Percentiles rank a stretch among this genome's conserved stretches.
phyloP scores from a whole-genome alignment of 78 protist species.

The Trichosphaerium sp. region DNA sequence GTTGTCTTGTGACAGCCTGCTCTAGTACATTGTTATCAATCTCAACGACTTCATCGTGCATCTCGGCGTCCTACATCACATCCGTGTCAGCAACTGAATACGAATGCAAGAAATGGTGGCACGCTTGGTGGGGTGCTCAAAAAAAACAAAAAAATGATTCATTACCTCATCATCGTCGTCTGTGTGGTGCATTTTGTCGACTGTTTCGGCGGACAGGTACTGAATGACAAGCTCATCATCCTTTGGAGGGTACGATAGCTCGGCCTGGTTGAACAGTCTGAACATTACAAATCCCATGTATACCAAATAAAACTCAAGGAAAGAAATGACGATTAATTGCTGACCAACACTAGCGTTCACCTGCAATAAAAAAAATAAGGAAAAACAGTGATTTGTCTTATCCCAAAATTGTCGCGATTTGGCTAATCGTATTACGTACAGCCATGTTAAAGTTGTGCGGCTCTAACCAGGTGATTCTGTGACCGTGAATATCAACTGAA shows the following conservation, averaged over 20 bases:
- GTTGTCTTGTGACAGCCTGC: no score
- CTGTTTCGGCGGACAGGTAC: no score
- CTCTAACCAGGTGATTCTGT: slow-evolving; percentile 77
- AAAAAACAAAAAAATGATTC: no score
- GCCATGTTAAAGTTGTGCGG: slow-evolving; percentile 72
- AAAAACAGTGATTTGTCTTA: neutral
- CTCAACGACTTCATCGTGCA: no score
- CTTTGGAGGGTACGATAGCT: slow-evolving; percentile 67
- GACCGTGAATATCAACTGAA: slow-evolving; percentile 78
- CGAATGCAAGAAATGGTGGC: no score
- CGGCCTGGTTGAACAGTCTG: slow-evolving; percentile 40
- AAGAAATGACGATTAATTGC: slow-evolving; percentile 74
- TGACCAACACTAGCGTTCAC: slow-evolving; percentile 48
- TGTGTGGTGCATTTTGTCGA: no score
- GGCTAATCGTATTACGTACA: slow-evolving; percentile 7
- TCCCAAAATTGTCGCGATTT: slow-evolving; percentile 5
- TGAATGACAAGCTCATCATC: slow-evolving; percentile 12
- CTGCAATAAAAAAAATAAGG: neutral
- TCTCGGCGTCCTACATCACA: no score
- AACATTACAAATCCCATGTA: slow-evolving; percentile 72
- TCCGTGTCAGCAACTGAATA: no score
- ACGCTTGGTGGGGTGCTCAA: no score
- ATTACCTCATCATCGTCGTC: no score
- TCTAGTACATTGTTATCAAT: no score
- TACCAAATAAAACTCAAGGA: slow-evolving; percentile 74